These are phyloP conservation scores for Sanguinoderma infundibulare DNA, from an alignment of 1,284 basidiomycete species.

Conservation along the genomic window DNA sequence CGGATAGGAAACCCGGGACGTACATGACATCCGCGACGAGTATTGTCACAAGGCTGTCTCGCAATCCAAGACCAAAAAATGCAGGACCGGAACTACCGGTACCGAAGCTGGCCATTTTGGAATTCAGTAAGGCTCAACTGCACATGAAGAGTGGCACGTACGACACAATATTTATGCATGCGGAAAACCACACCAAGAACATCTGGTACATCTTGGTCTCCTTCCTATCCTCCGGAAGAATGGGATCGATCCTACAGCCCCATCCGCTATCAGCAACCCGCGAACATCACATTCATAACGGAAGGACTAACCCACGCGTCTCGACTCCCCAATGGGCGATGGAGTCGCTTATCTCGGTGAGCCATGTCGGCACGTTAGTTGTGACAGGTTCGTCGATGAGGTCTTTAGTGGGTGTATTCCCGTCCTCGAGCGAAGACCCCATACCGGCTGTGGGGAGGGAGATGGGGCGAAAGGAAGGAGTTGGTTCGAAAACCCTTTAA, in stretches of 20 bases:
- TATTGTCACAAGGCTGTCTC: constrained; percentile 53
- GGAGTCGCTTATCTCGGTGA: constrained; percentile 22
- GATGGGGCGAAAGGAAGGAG: too few relatives aligned
- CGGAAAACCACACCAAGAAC: constrained; percentile 48
- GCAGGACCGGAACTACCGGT: constrained; percentile 64
- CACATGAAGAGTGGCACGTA: constrained; percentile 35
- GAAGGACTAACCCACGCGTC: constrained; percentile 33
- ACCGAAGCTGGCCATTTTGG: constrained; percentile 43
- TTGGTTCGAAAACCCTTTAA: too few relatives aligned
- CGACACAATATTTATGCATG: constrained; percentile 63
- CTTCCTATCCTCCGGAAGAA: constrained; percentile 36
- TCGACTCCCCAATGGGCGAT: constrained; percentile 35
- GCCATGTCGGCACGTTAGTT: not conserved
- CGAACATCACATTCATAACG: not conserved
- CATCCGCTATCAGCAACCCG: not conserved
- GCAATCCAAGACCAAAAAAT: constrained; percentile 59
- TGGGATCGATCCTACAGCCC: constrained; percentile 42
- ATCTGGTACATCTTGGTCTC: constrained; percentile 43
- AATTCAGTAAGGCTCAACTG: not conserved
- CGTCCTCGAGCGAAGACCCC: constrained; percentile 11
- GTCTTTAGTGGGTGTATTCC: constrained; percentile 14
- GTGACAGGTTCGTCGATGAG: not conserved
- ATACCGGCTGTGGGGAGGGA: too few relatives aligned
- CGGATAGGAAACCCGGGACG: constrained; percentile 27
- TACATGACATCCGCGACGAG: constrained; percentile 60